Evolutionary conservation across 2,329 filamentous ascomycete species (phyloP).

Genomic region (Penicillium sp.): DNA sequence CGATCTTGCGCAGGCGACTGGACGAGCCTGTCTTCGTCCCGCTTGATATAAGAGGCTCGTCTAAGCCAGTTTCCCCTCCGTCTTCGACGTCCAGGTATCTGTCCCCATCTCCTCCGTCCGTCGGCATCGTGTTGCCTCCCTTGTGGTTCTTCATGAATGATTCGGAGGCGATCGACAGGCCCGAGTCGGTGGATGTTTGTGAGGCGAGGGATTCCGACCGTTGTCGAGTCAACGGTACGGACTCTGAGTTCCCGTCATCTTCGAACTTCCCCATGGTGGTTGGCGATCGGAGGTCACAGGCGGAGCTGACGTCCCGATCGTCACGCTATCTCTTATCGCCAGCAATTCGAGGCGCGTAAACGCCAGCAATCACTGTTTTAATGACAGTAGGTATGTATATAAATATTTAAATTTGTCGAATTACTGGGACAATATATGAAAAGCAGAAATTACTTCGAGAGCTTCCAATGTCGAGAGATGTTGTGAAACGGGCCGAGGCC

Average conservation of each 20-base stretch:
- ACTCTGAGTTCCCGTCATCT: constrained; percentile 21
- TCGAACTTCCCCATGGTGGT: constrained; percentile 22
- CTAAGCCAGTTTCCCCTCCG: constrained; percentile 18
- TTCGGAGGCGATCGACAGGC: constrained; percentile 27
- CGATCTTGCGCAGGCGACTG: constrained; percentile 28
- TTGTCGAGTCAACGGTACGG: constrained; percentile 22
- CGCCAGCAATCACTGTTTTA: background rate
- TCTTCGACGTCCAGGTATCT: constrained; percentile 33
- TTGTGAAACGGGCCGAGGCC: background rate
- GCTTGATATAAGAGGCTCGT: constrained; percentile 21
- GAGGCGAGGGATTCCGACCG: constrained; percentile 23
- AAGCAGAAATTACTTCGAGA: background rate
- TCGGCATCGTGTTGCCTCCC: constrained; percentile 9
- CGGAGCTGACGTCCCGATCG: constrained; percentile 11
- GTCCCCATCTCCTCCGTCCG: constrained; percentile 8
- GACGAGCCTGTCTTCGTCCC: constrained; percentile 21
- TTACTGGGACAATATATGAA: background rate
- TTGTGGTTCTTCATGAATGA: constrained; percentile 24
- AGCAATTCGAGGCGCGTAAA: background rate
- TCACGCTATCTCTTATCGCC: constrained; percentile 14
- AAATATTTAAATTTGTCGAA: background rate
- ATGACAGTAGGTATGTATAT: background rate
- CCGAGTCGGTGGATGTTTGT: constrained; percentile 28
- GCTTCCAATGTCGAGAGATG: background rate
- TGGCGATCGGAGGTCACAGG: constrained; percentile 1